phyloP scores from a whole-genome alignment of 257 asterid species.

The Gentiana macrophylla region DNA sequence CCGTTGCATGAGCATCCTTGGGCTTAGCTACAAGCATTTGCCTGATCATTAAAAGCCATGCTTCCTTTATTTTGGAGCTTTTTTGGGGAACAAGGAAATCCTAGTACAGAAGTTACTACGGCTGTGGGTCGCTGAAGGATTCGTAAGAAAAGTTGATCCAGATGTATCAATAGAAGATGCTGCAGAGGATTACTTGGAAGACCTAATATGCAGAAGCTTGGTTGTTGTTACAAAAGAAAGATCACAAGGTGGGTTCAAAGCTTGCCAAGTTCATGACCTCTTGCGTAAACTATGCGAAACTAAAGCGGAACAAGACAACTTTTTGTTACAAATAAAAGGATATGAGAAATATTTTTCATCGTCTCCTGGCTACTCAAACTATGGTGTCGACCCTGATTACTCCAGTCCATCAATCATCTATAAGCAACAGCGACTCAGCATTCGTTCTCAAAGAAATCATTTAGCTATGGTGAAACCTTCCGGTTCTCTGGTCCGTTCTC shows the following conservation, averaged over 20 bases:
- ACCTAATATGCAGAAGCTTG: neutral
- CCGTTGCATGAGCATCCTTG: neutral
- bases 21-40: no score
- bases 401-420: neutral
- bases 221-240: neutral
- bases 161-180: neutral
- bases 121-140: neutral
- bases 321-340: neutral
- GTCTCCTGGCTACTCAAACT: neutral
- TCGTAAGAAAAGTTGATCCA: neutral
- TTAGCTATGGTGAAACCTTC: neutral
- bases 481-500: neutral
- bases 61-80: neutral
- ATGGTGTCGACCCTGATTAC: neutral
- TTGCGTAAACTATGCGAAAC: conserved; percentile 1
- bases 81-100: neutral
- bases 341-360: neutral
- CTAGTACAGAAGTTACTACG: neutral
- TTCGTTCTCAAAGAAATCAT: neutral
- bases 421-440: neutral
- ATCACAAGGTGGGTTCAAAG: conserved; percentile 7
- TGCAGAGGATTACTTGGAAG: neutral
- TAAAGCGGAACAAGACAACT: conserved; percentile 2
- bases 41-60: no score
- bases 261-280: conserved; percentile 11